Percentiles rank a stretch among this genome's conserved stretches.
phyloP scores from a whole-genome alignment of 169 alveolate species.

The Babesia sp. region DNA sequence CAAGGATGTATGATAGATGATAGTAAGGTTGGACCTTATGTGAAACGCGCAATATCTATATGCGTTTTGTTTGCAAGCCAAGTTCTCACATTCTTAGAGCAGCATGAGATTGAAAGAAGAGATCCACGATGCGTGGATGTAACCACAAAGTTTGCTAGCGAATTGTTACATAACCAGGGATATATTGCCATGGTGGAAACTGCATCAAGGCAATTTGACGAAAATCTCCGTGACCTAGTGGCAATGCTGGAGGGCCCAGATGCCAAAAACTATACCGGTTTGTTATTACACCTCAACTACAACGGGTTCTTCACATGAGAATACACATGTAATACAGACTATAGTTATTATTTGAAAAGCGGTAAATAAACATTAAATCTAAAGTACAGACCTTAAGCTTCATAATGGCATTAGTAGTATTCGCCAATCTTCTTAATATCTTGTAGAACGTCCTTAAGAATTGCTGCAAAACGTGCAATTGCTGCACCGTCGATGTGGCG shows the following conservation, averaged over 20 bases:
- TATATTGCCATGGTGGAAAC: conserved; percentile 50
- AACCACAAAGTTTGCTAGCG: conserved; percentile 11
- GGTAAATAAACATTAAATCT: not conserved
- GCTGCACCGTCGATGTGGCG: conserved; percentile 94
- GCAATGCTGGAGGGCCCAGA: conserved; percentile 17
- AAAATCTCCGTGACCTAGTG: conserved; percentile 16
- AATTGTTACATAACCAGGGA: conserved; percentile 50
- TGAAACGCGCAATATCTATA: conserved; percentile 58
- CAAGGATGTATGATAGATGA: conserved; percentile 58
- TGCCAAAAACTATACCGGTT: not conserved
- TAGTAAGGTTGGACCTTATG: conserved; percentile 38
- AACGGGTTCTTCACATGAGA: conserved; percentile 18
- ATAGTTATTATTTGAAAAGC: not conserved
- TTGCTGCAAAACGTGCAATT: conserved; percentile 73
- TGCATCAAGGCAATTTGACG: conserved; percentile 36
- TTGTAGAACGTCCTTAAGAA: conserved; percentile 17
- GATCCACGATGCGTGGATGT: not conserved
- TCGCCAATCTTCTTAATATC: conserved; percentile 12
- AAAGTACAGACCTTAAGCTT: not conserved
- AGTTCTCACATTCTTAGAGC: conserved; percentile 59
- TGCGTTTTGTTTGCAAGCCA: conserved; percentile 68
- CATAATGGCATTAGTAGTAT: conserved; percentile 22
- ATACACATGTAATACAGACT: not conserved
- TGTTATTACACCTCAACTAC: conserved; percentile 4
- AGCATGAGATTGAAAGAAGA: not conserved